Conservation (phyloP, 225 moss, liverwort and hornwort genomes). For the Climacium dendroides region DNA sequence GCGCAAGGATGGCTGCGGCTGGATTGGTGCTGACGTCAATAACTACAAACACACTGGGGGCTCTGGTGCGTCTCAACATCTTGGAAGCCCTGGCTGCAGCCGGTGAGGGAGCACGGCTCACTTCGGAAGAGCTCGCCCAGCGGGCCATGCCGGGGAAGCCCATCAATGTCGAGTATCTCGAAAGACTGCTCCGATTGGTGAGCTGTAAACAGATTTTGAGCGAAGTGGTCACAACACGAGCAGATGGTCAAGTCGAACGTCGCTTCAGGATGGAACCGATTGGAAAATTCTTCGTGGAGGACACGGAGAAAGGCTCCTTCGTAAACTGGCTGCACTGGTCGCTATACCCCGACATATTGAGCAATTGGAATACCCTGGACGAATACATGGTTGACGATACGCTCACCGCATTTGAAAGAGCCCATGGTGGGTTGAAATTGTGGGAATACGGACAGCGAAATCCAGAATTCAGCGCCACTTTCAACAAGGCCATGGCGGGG, state of each 20-base stretch:
- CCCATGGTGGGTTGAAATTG: neutral
- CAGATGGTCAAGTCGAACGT: neutral
- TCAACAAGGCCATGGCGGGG: neutral
- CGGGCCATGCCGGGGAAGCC: neutral
- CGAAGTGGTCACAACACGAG: neutral
- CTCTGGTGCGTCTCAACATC: neutral
- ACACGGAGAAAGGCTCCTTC: neutral
- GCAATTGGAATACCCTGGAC: neutral
- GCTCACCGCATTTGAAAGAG: neutral
- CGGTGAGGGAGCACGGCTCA: neutral
- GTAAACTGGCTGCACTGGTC: neutral
- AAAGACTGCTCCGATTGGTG: neutral
- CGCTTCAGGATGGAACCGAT: neutral
- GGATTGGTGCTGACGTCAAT: neutral
- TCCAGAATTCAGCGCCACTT: neutral
- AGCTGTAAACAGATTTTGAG: neutral
- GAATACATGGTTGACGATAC: neutral
- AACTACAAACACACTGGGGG: neutral
- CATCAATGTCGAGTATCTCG: neutral
- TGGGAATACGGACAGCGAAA: neutral
- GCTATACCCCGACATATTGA: neutral
- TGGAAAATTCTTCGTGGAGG: neutral
- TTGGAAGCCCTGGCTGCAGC: neutral
- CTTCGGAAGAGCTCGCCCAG: neutral
- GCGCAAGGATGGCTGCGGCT: neutral